Evolutionary conservation across 1,284 basidiomycete species (phyloP).

Genomic region (Boletus smithii): DNA sequence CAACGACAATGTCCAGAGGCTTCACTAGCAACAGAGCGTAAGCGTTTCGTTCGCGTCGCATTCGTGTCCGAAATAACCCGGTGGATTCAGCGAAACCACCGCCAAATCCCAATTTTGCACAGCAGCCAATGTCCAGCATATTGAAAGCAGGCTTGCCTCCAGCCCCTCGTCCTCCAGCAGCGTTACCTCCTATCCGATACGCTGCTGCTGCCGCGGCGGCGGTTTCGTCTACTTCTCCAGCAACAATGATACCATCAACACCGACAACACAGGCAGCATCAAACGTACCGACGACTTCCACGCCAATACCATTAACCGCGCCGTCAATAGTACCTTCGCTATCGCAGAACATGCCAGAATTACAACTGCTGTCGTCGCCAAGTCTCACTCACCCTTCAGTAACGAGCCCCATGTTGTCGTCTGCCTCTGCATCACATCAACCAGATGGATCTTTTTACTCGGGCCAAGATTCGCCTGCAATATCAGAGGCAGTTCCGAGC

Average conservation of each 20-base stretch:
- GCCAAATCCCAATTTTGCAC: slow-evolving; percentile 76
- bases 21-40: slow-evolving; percentile 48
- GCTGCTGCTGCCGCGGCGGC: slow-evolving; percentile 90
- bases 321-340: slow-evolving; percentile 39
- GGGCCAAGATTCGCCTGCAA: slow-evolving; percentile 62
- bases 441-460: slow-evolving; percentile 70
- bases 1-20: slow-evolving; percentile 36
- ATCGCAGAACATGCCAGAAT: slow-evolving; percentile 43
- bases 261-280: slow-evolving; percentile 36
- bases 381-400: slow-evolving; percentile 77
- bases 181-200: slow-evolving; percentile 83
- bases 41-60: slow-evolving; percentile 28
- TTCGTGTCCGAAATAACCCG: slow-evolving; percentile 17
- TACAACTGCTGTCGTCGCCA: slow-evolving; percentile 60
- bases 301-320: slow-evolving; percentile 36
- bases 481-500: slow-evolving; percentile 64
- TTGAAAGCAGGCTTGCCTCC: slow-evolving; percentile 65
- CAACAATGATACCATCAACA: slow-evolving; percentile 34
- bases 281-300: slow-evolving; percentile 30
- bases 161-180: slow-evolving; percentile 49
- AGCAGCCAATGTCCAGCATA: slow-evolving; percentile 79
- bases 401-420: slow-evolving; percentile 74
- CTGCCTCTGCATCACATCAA: slow-evolving; percentile 68
- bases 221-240: slow-evolving; percentile 41
- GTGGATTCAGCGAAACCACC: slow-evolving; percentile 65